phyloP scores from a whole-genome alignment of 2,329 filamentous ascomycete genomes.

The Phaeomoniella chlamydospora region DNA sequence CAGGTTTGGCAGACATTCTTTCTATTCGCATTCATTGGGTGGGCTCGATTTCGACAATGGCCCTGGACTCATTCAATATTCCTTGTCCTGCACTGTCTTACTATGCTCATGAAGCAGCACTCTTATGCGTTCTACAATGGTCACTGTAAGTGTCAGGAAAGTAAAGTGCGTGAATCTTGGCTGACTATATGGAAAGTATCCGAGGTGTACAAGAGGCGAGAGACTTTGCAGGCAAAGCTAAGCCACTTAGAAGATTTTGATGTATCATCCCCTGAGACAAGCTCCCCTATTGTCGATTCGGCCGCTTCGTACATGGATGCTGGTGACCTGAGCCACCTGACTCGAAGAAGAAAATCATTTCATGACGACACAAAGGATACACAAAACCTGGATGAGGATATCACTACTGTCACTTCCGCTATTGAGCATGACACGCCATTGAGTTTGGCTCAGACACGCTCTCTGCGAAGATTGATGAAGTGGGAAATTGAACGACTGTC shows the following conservation, averaged over 20 bases:
- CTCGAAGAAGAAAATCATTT: slow-evolving; percentile 24
- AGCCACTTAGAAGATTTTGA: slow-evolving; percentile 42
- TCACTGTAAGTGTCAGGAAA: slow-evolving; percentile 29
- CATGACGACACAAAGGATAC: slow-evolving; percentile 7
- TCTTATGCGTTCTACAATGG: slow-evolving; percentile 70
- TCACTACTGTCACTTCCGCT: slow-evolving; percentile 45
- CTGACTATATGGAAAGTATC: slow-evolving; percentile 27
- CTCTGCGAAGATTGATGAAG: slow-evolving; percentile 51
- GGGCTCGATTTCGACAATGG: slow-evolving; percentile 60
- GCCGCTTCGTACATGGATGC: slow-evolving; percentile 29
- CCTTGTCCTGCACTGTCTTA: slow-evolving; percentile 58
- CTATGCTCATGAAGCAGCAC: slow-evolving; percentile 76
- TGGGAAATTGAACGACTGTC: slow-evolving; percentile 51
- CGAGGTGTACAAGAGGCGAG: slow-evolving; percentile 38
- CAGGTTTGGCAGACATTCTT: slow-evolving; percentile 56
- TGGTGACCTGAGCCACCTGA: slow-evolving; percentile 6
- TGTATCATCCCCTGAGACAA: slow-evolving; percentile 26
- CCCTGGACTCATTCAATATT: slow-evolving; percentile 73
- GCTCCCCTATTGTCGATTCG: slow-evolving; percentile 26
- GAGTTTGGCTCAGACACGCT: slow-evolving; percentile 44
- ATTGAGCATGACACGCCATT: slow-evolving; percentile 48
- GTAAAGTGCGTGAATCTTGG: not conserved
- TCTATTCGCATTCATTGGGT: slow-evolving; percentile 45
- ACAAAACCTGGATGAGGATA: slow-evolving; percentile 32
- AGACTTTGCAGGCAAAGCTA: slow-evolving; percentile 32